A percentile compares a stretch with the other conserved stretches of the same genome.
phyloP scores from a whole-genome alignment of 805 yeast genomes.

The Myxozyma neglecta region DNA sequence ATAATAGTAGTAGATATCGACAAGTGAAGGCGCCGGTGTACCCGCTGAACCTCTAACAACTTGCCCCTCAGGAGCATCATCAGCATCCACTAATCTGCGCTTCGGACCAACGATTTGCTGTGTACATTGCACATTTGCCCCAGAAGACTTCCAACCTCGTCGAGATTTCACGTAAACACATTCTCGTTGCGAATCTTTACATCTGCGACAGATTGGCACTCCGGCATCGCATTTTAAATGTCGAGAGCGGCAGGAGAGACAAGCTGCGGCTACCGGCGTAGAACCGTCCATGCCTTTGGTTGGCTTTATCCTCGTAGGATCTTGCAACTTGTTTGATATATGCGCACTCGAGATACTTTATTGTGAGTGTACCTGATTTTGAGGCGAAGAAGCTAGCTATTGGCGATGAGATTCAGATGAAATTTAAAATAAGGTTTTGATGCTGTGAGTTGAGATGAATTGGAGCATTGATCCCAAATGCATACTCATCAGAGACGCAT shows the following conservation, averaged over 20 bases:
- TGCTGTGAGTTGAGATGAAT: too few relatives aligned
- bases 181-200: slow-evolving; percentile 18
- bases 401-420: too few relatives aligned
- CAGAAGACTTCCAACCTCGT: slow-evolving; percentile 23
- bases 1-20: slow-evolving; percentile 13
- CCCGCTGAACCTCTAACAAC: not conserved
- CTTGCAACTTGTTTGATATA: not conserved
- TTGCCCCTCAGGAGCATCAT: not conserved
- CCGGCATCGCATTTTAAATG: slow-evolving; percentile 27
- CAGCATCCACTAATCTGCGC: slow-evolving; percentile 1
- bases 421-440: too few relatives aligned
- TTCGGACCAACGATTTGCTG: not conserved
- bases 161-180: slow-evolving; percentile 28
- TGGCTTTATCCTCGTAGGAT: not conserved
- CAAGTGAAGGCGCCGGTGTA: slow-evolving; percentile 2
- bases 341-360: too few relatives aligned
- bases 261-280: slow-evolving; percentile 23
- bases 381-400: too few relatives aligned
- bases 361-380: too few relatives aligned
- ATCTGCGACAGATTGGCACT: slow-evolving; percentile 21
- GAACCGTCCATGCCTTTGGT: not conserved
- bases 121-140: not conserved
- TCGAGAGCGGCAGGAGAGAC: slow-evolving; percentile 29
- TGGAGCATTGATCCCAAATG: too few relatives aligned
- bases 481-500: too few relatives aligned